Evolutionary conservation across 192 early-diverging fungal species (phyloP).

Genomic region (Umbelopsis vinacea): DNA sequence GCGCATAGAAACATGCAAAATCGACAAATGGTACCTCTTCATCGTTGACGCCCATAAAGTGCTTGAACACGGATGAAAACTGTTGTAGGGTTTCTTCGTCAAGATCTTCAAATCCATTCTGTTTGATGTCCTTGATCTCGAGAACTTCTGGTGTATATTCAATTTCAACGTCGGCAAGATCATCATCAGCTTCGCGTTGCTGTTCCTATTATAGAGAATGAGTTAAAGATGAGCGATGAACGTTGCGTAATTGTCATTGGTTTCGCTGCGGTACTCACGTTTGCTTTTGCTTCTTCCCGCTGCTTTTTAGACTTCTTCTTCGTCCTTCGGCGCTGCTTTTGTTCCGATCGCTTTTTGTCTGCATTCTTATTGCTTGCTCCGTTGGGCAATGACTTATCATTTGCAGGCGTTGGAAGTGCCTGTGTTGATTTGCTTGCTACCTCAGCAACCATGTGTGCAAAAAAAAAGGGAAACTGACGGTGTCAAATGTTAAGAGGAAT

Average conservation of each 20-base stretch:
- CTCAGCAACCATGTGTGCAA: constrained; percentile 13
- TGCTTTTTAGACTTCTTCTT: constrained; percentile 21
- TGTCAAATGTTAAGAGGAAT: neutral
- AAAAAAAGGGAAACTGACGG: neutral
- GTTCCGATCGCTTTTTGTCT: constrained; percentile 16
- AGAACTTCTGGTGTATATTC: constrained; percentile 41
- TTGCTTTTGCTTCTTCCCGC: constrained; percentile 1
- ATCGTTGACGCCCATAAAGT: constrained; percentile 34
- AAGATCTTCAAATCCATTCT: constrained; percentile 15
- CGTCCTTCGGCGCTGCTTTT: constrained; percentile 17
- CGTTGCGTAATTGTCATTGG: neutral
- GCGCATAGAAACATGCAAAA: neutral
- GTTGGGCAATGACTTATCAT: neutral
- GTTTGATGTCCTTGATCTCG: constrained; percentile 22
- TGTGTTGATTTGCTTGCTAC: constrained; percentile 1
- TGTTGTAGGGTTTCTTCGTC: constrained; percentile 33
- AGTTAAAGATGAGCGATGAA: neutral
- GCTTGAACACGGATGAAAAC: constrained; percentile 37
- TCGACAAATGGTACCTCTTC: constrained; percentile 15
- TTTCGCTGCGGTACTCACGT: neutral
- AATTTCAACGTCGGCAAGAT: constrained; percentile 38
- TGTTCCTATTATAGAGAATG: neutral
- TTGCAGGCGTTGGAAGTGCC: neutral
- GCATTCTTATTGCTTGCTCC: neutral
- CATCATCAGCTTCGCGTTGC: constrained; percentile 20